A percentile compares a stretch with the other conserved stretches of the same genome.
These are phyloP conservation scores for Komagataella populi DNA, from an alignment of 805 yeast species.

Conservation along the genomic window DNA sequence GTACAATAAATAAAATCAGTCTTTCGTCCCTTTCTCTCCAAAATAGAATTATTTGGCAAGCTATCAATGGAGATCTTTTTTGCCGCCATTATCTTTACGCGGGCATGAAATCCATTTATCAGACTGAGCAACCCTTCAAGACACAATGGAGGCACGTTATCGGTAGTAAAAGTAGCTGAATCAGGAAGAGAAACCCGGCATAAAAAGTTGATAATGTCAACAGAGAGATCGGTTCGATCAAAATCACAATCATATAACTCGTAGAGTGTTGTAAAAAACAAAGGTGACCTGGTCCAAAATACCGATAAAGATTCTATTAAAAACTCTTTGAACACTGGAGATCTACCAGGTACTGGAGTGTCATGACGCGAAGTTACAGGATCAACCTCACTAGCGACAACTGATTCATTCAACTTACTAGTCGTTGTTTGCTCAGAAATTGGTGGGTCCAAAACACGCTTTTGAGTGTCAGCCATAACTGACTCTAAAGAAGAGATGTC, in stretches of 20 bases:
- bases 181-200: constrained; percentile 78
- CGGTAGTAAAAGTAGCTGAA: constrained; percentile 65
- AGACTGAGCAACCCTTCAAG: constrained; percentile 74
- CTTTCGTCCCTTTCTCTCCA: constrained; percentile 39
- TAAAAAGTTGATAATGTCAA: constrained; percentile 51
- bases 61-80: constrained; percentile 10
- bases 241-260: constrained; percentile 85
- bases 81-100: constrained; percentile 23
- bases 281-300: constrained; percentile 69
- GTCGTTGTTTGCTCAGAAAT: background rate
- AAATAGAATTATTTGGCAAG: constrained; percentile 12
- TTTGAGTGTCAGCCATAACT: background rate
- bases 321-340: constrained; percentile 52
- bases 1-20: constrained; percentile 69
- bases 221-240: constrained; percentile 68
- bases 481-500: background rate
- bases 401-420: background rate
- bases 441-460: background rate
- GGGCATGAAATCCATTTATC: constrained; percentile 44
- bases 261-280: constrained; percentile 63
- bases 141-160: constrained; percentile 86
- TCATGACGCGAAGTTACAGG: constrained; percentile 7
- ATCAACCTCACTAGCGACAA: constrained; percentile 6
- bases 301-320: constrained; percentile 75
- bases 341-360: background rate